Evolutionary conservation across 306 rosid species (phyloP).

Genomic region (Macrotyloma uniflorum): DNA sequence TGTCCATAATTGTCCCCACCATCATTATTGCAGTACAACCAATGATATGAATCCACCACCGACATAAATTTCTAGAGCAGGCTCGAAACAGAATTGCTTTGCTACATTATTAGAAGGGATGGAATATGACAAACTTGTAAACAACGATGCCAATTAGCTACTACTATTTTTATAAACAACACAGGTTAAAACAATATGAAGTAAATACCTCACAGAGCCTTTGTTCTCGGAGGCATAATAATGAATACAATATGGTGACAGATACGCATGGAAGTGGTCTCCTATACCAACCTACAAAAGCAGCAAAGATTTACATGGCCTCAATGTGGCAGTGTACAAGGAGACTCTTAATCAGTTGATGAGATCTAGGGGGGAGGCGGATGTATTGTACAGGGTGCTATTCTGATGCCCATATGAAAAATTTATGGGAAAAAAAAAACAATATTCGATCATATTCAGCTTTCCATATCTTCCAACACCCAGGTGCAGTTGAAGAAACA

Average conservation of each 20-base stretch:
- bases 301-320: conserved; percentile 70
- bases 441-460: conserved; percentile 45
- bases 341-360: conserved; percentile 43
- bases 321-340: conserved; percentile 44
- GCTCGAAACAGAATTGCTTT: neutral
- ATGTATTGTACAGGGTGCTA: conserved; percentile 53
- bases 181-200: conserved; percentile 44
- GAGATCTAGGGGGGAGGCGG: conserved; percentile 42
- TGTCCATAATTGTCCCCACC: conserved; percentile 25
- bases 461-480: conserved; percentile 22
- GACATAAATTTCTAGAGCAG: conserved; percentile 1
- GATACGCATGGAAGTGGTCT: conserved; percentile 41
- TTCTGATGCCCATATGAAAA: conserved; percentile 64
- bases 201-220: conserved; percentile 66
- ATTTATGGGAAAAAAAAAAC: conserved; percentile 51
- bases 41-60: conserved; percentile 24
- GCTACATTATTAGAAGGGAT: neutral
- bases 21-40: conserved; percentile 20
- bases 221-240: conserved; percentile 62
- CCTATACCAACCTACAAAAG: conserved; percentile 39
- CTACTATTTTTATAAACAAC: conserved; percentile 47
- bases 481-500: conserved; percentile 22
- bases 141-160: conserved; percentile 41
- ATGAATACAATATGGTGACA: conserved; percentile 60
- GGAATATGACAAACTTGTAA: conserved; percentile 28